Evolutionary conservation across 1,139 yeast genomes (phyloP), one percentile per base, ranked within the genome.

Genomic region (Sugiyamaella xylanicola): DNA sequence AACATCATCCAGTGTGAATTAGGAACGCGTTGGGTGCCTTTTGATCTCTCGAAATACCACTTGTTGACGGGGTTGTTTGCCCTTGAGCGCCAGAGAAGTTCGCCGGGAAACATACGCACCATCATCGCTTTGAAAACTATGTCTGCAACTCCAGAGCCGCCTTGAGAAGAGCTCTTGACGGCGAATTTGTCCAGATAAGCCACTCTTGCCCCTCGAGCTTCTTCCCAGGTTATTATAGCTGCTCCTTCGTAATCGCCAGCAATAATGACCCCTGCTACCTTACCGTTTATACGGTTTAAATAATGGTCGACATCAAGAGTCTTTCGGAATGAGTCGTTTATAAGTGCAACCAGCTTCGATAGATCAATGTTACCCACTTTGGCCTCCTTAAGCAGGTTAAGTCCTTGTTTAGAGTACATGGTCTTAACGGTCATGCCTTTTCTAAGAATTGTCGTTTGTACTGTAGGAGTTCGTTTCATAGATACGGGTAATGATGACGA

Each of bases 211-310:
- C 59, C 60, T n/a, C 55, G 36, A 29, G 71, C 60, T 9, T 63
- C 60, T 68, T 89, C 96, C 79, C 89, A 86, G 0, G 99, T 93
- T 37, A 93, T 80, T 9, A 93, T 85, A 0, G 98, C 98, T 15
- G 91, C 92, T 1, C 98, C 99, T 62, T 92, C 97, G 68, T 93
- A 93, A 67, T 93, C 95, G 0, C 98, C 99, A 3, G 93, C 88
- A 17, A 93, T 80, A 5, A 93, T 84, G 13, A 93, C 70, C 0
- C 89, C 86, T 0, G 97, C 93, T 5, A 93, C 76, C 2, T 77
- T 75, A 0, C 83, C 77, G 59, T 85, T 79, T 36, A 93, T 78
- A 52, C 99, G 75, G 1, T 74, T 60, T 35, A 89, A 72, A 67
- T 92, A 93, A 56, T 81, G 83, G 0, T 82, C 79, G 53, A 81